Percentiles rank a stretch among this genome's conserved stretches.
Conservation (phyloP, 495 filamentous ascomycete species). For the Staphylotrichum tortipilum region DNA sequence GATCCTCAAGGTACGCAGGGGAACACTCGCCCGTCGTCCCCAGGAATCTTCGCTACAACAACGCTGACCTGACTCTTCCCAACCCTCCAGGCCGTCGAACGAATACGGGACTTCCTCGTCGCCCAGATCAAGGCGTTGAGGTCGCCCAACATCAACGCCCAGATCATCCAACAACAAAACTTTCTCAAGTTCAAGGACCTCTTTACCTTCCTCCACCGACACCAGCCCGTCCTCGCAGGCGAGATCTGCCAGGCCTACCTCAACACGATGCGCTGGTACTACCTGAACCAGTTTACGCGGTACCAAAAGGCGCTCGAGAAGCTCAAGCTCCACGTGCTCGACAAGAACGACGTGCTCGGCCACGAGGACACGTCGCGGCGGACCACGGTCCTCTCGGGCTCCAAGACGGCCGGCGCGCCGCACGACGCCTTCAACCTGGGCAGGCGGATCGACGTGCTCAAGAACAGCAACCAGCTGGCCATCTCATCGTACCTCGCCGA, state of each 20-base stretch:
- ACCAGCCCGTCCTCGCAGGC: conserved; percentile 68
- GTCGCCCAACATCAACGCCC: conserved; percentile 90
- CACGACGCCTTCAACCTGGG: conserved; percentile 87
- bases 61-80: conserved; percentile 7
- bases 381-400: conserved; percentile 39
- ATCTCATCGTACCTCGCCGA: conserved; percentile 76
- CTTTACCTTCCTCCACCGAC: conserved; percentile 70
- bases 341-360: conserved; percentile 77
- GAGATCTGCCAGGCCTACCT: conserved; percentile 91
- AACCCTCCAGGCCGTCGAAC: conserved; percentile 69
- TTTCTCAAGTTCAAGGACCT: conserved; percentile 82
- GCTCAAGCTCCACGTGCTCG: conserved; percentile 70
- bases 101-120: conserved; percentile 89
- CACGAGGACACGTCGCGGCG: conserved; percentile 61
- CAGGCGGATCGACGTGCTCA: conserved; percentile 71
- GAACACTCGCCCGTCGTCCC: neutral
- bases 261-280: conserved; percentile 99
- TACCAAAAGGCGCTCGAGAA: conserved; percentile 78
- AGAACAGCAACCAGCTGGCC: conserved; percentile 58
- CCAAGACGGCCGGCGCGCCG: conserved; percentile 47
- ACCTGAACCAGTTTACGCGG: conserved; percentile 79
- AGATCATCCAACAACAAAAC: conserved; percentile 85
- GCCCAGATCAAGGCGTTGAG: conserved; percentile 86
- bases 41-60: neutral
- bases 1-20: conserved; percentile 59